Evolutionary conservation across 2,329 filamentous ascomycete species (phyloP), one percentile per base, ranked within the genome.

Genomic region (Rachicladosporium sp.): DNA sequence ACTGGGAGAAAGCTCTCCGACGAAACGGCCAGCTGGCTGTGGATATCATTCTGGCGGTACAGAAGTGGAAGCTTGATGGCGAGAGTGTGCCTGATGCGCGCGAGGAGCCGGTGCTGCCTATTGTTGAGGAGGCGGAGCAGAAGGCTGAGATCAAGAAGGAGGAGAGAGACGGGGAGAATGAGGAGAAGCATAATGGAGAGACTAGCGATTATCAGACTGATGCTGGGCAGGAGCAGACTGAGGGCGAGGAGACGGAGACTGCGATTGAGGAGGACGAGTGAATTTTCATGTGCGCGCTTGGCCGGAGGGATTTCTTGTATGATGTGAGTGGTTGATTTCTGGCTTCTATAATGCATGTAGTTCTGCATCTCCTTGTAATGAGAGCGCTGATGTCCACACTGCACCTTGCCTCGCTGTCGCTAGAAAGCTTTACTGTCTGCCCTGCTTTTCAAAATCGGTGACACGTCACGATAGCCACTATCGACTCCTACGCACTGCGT

Each of bases 11-110:
- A 50, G 70, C 70, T 5, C 55, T 74, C 37, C 58, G 65, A 50
- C 69, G 69, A 57, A 72, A 74, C 46, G 70, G 70, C 0, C 67
- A 72, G 49, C 53, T 74, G 38, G 70, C 69, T 2, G 70, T 74
- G 32, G 70, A 74, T 47, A 66, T 74, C 41, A 71, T 74, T 46
- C 54, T 63, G 27, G 62, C 63, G 3, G 69, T 73, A 47, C 70
- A 73, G 58, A 66, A 68, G 46, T 74, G 70, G 70, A 57, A 66
- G 32, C 54, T 74, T 30, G 66, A 70, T 33, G 62, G 64, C 41
- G 59, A 64, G 15, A 53, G 55, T 11, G 62, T 74, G 10, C 70
- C 70, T 6, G 69, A 73, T 59, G 61, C 64, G 44, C 57, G 69
- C 37, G 61, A 66, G 42, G 63, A 67, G 35, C 54, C 57, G 10